A percentile compares a stretch with the other conserved stretches of the same genome.
Conservation (phyloP, 2,329 filamentous ascomycete genomes). For the Aspergillus felis region DNA sequence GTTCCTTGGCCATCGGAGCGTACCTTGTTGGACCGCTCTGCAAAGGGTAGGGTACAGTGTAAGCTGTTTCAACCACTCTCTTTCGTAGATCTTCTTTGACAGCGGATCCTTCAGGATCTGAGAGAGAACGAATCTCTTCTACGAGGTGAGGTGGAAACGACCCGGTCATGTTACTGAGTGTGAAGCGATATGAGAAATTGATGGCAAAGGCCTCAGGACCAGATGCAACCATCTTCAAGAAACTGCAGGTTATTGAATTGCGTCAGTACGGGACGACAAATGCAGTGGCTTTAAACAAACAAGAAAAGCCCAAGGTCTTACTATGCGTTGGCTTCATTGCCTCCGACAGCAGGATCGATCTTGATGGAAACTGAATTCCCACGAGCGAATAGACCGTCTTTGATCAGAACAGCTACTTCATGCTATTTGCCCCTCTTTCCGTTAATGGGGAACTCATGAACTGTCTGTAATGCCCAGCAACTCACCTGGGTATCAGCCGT, state of each 20-base stretch:
- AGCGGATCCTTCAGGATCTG: slow-evolving; percentile 24
- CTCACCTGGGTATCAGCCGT: slow-evolving; percentile 44
- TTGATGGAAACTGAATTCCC: slow-evolving; percentile 44
- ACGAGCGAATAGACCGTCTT: slow-evolving; percentile 32
- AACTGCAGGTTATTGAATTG: slow-evolving; percentile 37
- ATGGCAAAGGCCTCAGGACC: slow-evolving; percentile 52
- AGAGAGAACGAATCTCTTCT: slow-evolving; percentile 36
- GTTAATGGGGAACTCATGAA: neutral
- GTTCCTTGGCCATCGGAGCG: slow-evolving; percentile 59
- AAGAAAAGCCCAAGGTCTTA: slow-evolving; percentile 29
- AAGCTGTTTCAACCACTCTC: slow-evolving; percentile 25
- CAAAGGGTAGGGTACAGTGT: slow-evolving; percentile 50
- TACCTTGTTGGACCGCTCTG: slow-evolving; percentile 56
- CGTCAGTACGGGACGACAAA: neutral
- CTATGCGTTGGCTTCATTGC: slow-evolving; percentile 53
- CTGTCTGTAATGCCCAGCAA: neutral
- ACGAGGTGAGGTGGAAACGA: slow-evolving; percentile 43
- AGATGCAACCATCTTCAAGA: slow-evolving; percentile 56
- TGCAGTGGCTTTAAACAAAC: neutral
- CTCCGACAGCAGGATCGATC: slow-evolving; percentile 43
- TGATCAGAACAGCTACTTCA: slow-evolving; percentile 39
- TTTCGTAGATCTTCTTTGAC: slow-evolving; percentile 24
- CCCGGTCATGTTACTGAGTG: slow-evolving; percentile 62
- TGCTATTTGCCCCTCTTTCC: slow-evolving; percentile 28
- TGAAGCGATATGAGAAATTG: slow-evolving; percentile 62